Conservation (phyloP, 768 basidiomycete species). For the Naematelia aurantialba region DNA sequence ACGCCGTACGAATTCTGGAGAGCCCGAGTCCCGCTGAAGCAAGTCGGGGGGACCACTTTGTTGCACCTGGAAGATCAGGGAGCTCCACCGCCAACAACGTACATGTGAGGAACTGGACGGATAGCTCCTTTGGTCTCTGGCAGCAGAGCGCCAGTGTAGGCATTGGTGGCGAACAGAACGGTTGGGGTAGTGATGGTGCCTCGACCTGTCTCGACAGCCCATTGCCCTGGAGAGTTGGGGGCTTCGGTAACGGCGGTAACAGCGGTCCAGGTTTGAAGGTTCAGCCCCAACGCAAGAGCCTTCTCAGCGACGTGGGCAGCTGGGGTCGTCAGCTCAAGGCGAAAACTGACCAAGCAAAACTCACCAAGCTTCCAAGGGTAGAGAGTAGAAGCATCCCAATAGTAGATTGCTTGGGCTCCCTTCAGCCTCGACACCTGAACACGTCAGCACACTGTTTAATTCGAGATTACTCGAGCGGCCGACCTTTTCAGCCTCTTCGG, state of each 20-base stretch:
- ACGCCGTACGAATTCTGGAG: slow-evolving; percentile 26
- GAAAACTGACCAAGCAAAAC: neutral
- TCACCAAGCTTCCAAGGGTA: slow-evolving; percentile 13
- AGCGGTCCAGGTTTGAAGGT: slow-evolving; percentile 19
- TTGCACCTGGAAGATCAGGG: slow-evolving; percentile 61
- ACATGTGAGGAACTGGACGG: slow-evolving; percentile 26
- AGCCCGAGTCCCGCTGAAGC: slow-evolving; percentile 28
- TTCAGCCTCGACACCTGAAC: slow-evolving; percentile 9
- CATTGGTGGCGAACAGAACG: slow-evolving; percentile 82
- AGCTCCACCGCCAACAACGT: slow-evolving; percentile 2
- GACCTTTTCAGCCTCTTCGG: slow-evolving; percentile 37
- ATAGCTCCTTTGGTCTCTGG: slow-evolving; percentile 13
- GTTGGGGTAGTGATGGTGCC: slow-evolving; percentile 60
- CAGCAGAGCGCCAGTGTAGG: slow-evolving; percentile 69
- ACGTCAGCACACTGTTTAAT: neutral
- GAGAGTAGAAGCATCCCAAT: slow-evolving; percentile 7
- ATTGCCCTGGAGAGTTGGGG: slow-evolving; percentile 44
- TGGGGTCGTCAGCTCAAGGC: slow-evolving; percentile 1
- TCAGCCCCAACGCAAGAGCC: slow-evolving; percentile 24
- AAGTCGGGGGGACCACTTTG: slow-evolving; percentile 52
- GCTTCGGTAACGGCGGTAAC: slow-evolving; percentile 2
- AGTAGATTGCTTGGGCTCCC: slow-evolving; percentile 10
- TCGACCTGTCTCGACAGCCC: slow-evolving; percentile 62
- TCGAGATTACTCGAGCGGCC: neutral
- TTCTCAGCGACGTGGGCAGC: slow-evolving; percentile 4